Evolutionary conservation across 2,329 filamentous ascomycete species (phyloP).

Genomic region (Ilyonectria sp.): DNA sequence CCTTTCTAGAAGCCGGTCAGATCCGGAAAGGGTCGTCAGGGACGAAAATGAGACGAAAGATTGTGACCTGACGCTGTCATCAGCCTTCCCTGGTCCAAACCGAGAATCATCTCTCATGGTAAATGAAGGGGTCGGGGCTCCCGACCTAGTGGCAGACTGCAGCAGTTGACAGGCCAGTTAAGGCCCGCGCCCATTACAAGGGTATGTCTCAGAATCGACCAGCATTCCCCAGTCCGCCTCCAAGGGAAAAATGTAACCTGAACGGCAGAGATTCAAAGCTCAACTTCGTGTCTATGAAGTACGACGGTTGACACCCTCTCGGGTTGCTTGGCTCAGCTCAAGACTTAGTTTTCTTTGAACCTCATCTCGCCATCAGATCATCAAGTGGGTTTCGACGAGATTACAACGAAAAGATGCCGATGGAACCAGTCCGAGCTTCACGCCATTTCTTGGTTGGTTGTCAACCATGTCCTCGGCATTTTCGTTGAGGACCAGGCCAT

Average conservation of each 20-base stretch:
- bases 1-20: constrained; percentile 43
- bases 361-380: constrained; percentile 48
- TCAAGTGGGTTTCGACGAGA: constrained; percentile 44
- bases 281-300: constrained; percentile 33
- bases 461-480: constrained; percentile 4
- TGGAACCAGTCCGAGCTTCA: constrained; percentile 40
- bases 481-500: constrained; percentile 1
- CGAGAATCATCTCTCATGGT: constrained; percentile 38
- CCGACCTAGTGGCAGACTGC: constrained; percentile 34
- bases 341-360: constrained; percentile 34
- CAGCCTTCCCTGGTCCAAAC: constrained; percentile 22
- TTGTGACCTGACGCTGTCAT: constrained; percentile 30
- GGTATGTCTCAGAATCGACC: constrained; percentile 47
- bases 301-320: constrained; percentile 32
- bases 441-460: constrained; percentile 19
- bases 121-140: constrained; percentile 43
- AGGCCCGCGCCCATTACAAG: constrained; percentile 31
- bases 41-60: constrained; percentile 33
- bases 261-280: constrained; percentile 40
- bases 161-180: constrained; percentile 29
- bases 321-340: constrained; percentile 25
- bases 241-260: constrained; percentile 44
- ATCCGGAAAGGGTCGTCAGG: constrained; percentile 27
- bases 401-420: constrained; percentile 48
- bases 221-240: constrained; percentile 49